Evolutionary conservation across 2,329 filamentous ascomycete species (phyloP).

Genomic region (Lizonia empirigonia): DNA sequence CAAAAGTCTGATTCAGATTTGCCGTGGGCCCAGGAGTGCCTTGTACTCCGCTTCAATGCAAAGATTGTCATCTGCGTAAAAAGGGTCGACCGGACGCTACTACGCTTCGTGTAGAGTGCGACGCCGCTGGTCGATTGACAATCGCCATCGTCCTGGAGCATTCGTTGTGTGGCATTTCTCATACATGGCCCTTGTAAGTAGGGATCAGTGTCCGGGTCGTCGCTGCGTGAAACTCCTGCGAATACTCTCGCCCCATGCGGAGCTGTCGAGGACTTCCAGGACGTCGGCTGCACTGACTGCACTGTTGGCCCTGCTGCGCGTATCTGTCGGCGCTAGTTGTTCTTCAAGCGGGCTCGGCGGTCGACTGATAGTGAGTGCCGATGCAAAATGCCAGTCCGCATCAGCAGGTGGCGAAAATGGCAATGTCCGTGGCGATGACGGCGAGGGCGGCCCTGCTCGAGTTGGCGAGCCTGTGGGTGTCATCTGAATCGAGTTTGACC

Average conservation of each 20-base stretch:
- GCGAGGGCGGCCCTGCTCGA: constrained; percentile 28
- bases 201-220: constrained; percentile 39
- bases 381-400: constrained; percentile 55
- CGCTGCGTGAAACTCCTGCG: constrained; percentile 79
- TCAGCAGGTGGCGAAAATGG: constrained; percentile 39
- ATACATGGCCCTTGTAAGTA: not conserved
- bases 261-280: constrained; percentile 83
- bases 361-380: constrained; percentile 50
- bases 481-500: constrained; percentile 48
- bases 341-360: constrained; percentile 45
- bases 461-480: constrained; percentile 45
- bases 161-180: not conserved
- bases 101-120: constrained; percentile 11
- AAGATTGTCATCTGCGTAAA: not conserved
- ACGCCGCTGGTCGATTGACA: not conserved
- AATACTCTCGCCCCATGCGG: constrained; percentile 92
- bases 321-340: constrained; percentile 41
- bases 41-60: constrained; percentile 2
- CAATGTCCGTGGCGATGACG: constrained; percentile 32
- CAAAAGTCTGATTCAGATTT: constrained; percentile 1
- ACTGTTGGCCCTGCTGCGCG: constrained; percentile 68
- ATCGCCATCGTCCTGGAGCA: not conserved
- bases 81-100: constrained; percentile 10
- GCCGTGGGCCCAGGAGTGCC: constrained; percentile 1
- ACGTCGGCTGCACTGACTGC: constrained; percentile 77